Conservation (phyloP, 2,329 filamentous ascomycete species). For the Alternaria incomplexa region DNA sequence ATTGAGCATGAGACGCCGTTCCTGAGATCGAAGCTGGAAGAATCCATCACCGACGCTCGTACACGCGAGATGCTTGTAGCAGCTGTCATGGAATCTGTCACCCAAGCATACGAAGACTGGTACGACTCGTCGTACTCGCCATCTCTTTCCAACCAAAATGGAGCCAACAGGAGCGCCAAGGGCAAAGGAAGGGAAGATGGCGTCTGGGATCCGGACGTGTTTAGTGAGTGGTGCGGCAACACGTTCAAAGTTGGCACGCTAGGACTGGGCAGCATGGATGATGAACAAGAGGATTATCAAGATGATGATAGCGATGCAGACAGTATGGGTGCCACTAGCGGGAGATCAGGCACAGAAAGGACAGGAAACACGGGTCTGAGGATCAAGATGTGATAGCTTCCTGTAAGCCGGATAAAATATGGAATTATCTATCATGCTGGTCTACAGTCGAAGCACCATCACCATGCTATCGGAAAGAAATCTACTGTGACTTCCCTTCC, state of each 20-base stretch:
- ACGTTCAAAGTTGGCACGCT: constrained; percentile 63
- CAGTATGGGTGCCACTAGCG: constrained; percentile 32
- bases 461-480: neutral
- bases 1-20: constrained; percentile 65
- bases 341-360: constrained; percentile 35
- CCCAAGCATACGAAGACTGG: constrained; percentile 69
- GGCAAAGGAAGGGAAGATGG: constrained; percentile 65
- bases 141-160: constrained; percentile 26
- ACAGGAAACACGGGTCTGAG: constrained; percentile 36
- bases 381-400: constrained; percentile 34
- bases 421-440: neutral
- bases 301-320: constrained; percentile 31
- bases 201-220: constrained; percentile 69
- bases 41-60: constrained; percentile 68
- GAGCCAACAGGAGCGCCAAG: constrained; percentile 23
- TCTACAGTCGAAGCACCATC: neutral
- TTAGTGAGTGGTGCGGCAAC: constrained; percentile 66
- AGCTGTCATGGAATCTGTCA: constrained; percentile 68
- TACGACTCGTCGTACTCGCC: constrained; percentile 59
- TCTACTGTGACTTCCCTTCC: neutral
- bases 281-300: constrained; percentile 12
- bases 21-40: constrained; percentile 63
- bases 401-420: neutral
- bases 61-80: constrained; percentile 70
- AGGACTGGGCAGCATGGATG: constrained; percentile 37